Evolutionary conservation across 208 protist species (phyloP).

Genomic region (Balamuthia mandrillaris): DNA sequence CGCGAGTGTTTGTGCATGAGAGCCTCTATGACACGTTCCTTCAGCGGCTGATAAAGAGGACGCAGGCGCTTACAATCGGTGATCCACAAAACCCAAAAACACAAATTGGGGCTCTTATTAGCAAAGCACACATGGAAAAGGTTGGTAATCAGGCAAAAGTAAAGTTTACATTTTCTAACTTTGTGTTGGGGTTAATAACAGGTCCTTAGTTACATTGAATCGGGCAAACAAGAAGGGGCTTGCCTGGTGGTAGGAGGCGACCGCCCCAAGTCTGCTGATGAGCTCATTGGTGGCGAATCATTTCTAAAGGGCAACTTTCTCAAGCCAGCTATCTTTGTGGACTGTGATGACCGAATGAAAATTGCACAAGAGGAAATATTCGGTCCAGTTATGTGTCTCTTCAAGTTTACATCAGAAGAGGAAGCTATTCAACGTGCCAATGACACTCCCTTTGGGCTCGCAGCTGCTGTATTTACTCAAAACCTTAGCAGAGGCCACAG

Average conservation of each 20-base stretch:
- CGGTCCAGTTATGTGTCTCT: slow-evolving; percentile 82
- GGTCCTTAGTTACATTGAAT: slow-evolving; percentile 27
- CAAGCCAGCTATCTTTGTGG: slow-evolving; percentile 80
- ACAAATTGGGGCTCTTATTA: not conserved
- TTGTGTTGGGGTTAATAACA: too few species aligned
- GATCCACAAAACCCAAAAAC: not conserved
- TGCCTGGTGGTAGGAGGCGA: slow-evolving; percentile 79
- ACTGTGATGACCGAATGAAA: slow-evolving; percentile 73
- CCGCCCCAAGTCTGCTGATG: too few species aligned
- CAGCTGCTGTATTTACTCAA: slow-evolving; percentile 79
- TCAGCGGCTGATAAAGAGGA: slow-evolving; percentile 37
- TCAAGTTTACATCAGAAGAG: slow-evolving; percentile 81
- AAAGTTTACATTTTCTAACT: too few species aligned
- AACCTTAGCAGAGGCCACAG: slow-evolving; percentile 52
- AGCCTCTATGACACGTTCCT: slow-evolving; percentile 21
- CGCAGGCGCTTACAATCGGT: not conserved
- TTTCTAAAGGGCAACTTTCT: slow-evolving; percentile 80
- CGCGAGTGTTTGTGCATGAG: slow-evolving; percentile 41
- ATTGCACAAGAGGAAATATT: slow-evolving; percentile 73
- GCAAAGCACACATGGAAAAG: slow-evolving; percentile 29
- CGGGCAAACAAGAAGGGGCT: slow-evolving; percentile 62
- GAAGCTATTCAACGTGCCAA: slow-evolving; percentile 84
- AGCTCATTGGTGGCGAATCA: too few species aligned
- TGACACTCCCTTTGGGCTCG: slow-evolving; percentile 80
- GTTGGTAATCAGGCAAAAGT: slow-evolving; percentile 22